phyloP scores from a whole-genome alignment of 768 basidiomycete species.

The Podaxis mareebaensis region DNA sequence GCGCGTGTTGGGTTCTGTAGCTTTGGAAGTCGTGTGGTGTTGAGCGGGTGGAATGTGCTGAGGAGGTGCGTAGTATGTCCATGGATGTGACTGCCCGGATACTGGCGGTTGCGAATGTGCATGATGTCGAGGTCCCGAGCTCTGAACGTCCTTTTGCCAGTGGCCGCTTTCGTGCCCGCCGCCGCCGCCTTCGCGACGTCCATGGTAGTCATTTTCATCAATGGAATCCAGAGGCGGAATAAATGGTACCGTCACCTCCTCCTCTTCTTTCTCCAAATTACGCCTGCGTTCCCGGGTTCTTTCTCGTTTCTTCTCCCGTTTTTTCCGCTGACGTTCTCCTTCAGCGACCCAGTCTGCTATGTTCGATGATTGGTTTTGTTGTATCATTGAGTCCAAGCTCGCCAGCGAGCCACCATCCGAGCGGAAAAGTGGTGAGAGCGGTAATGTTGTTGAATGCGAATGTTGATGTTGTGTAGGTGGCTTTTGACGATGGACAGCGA shows the following conservation, averaged over 20 bases:
- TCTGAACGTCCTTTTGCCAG: not conserved
- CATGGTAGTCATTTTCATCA: not conserved
- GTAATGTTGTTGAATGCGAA: not conserved
- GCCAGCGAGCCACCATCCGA: not conserved
- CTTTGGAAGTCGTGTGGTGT: not conserved
- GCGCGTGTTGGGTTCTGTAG: not conserved
- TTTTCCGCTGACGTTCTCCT: constrained; percentile 2
- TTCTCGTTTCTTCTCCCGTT: constrained; percentile 4
- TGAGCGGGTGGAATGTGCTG: not conserved
- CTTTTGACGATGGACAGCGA: not conserved
- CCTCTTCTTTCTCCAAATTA: not conserved
- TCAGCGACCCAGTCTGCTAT: not conserved
- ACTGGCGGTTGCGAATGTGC: not conserved
- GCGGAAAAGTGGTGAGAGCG: not conserved
- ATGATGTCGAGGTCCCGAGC: not conserved
- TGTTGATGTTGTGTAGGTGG: not conserved
- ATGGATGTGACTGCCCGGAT: not conserved
- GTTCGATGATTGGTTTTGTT: too few species aligned
- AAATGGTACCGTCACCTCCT: not conserved
- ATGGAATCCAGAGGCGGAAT: not conserved
- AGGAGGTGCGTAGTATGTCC: not conserved
- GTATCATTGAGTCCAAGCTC: not conserved
- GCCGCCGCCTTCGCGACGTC: too few species aligned
- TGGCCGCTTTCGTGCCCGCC: not conserved
- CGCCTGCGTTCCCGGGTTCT: not conserved